Percentiles rank a stretch among this genome's conserved stretches.
These are phyloP conservation scores for Gleditsia sinensis DNA, from an alignment of 306 rosid genomes.

Conservation along the genomic window DNA sequence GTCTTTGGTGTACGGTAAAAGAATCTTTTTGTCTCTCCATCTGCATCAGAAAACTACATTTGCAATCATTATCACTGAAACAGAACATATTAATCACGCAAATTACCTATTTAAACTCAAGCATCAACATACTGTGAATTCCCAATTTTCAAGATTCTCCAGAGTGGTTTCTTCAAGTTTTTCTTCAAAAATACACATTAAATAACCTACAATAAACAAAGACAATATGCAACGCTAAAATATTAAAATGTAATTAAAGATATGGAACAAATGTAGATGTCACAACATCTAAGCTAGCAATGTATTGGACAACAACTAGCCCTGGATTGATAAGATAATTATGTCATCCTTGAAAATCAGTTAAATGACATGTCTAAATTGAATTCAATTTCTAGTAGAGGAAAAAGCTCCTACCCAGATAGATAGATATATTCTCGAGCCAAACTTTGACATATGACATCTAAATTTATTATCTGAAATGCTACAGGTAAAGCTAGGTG, in stretches of 20 bases:
- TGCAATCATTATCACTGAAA: constrained; percentile 37
- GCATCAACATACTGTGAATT: constrained; percentile 68
- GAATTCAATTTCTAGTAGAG: not conserved
- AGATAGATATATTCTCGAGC: not conserved
- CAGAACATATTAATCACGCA: constrained; percentile 18
- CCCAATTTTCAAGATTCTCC: constrained; percentile 73
- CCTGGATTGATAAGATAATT: not conserved
- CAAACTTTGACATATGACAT: not conserved
- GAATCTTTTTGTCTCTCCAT: constrained; percentile 78
- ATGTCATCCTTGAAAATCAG: not conserved
- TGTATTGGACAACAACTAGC: not conserved
- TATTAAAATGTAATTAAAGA: constrained; percentile 13
- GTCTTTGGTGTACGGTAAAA: constrained; percentile 93
- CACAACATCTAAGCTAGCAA: constrained; percentile 6
- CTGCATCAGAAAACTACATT: constrained; percentile 80
- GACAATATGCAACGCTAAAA: constrained; percentile 16
- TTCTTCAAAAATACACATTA: constrained; percentile 87
- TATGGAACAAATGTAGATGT: not conserved
- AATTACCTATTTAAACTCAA: constrained; percentile 28
- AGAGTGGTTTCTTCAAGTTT: constrained; percentile 66
- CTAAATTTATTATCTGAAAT: not conserved
- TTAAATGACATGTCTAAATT: not conserved
- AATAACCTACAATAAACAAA: constrained; percentile 64
- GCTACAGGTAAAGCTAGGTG: not conserved
- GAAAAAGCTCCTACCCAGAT: not conserved